phyloP scores from a whole-genome alignment of 2,329 filamentous ascomycete genomes.

The Dothistroma pini region DNA sequence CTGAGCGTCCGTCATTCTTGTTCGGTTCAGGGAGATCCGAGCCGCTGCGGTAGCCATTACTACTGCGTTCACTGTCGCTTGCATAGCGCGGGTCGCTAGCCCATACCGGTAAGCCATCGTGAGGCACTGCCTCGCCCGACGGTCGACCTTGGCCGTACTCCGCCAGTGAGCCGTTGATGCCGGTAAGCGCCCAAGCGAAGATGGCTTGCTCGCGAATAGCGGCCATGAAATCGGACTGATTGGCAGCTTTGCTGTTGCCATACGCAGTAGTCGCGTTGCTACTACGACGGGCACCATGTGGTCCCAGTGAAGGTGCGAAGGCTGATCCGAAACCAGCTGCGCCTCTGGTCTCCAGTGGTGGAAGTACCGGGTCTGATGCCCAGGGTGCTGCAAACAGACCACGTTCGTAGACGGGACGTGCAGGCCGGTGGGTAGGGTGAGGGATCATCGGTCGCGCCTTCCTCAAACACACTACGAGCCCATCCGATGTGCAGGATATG shows the following conservation, averaged over 20 bases:
- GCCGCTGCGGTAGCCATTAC: constrained; percentile 11
- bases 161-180: constrained; percentile 72
- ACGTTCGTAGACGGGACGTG: constrained; percentile 49
- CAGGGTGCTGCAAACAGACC: constrained; percentile 78
- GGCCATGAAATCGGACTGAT: constrained; percentile 64
- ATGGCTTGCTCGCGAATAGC: constrained; percentile 80
- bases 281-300: constrained; percentile 28
- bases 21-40: constrained; percentile 10
- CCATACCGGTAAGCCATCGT: constrained; percentile 60
- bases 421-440: constrained; percentile 48
- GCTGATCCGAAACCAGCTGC: constrained; percentile 27
- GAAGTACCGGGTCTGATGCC: constrained; percentile 63
- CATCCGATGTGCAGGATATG: constrained; percentile 87
- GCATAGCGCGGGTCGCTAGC: constrained; percentile 36
- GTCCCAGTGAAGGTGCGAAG: constrained; percentile 39
- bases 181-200: constrained; percentile 79
- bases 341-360: constrained; percentile 37
- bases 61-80: constrained; percentile 2
- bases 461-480: constrained; percentile 75
- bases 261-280: constrained; percentile 1
- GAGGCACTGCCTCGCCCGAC: constrained; percentile 60
- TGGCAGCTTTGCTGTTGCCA: constrained; percentile 50
- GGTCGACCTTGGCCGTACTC: constrained; percentile 61
- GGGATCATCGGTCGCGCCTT: constrained; percentile 69
- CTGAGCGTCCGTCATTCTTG: constrained; percentile 3